Evolutionary conservation across 1,139 yeast species (phyloP), one percentile per base, ranked within the genome.

Genomic region (Blastobotrys apis): DNA sequence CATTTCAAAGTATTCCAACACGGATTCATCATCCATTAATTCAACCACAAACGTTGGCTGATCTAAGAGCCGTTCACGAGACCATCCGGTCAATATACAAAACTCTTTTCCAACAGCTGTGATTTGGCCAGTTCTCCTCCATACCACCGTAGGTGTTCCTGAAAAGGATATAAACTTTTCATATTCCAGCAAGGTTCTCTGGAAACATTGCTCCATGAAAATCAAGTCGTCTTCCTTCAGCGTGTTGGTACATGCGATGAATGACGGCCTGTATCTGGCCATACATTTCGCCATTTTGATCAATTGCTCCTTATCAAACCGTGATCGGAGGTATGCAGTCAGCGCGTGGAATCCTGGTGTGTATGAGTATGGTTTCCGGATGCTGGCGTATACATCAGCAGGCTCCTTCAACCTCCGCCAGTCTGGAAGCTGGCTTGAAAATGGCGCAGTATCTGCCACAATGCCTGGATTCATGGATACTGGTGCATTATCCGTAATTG

Each of bases 201-300:
- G 97, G 67, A 90, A 90, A 56, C 96, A 86, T 66, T 90, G 94
- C 59, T 92, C 98, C 86, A 92, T 88, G 58, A 92, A 92, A 5
- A 90, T 84, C 59, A 90, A 71, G 62, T 92, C 98, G 41, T 86
- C 94, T 54, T 86, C 95, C 47, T 88, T 85, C 36, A 92, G 67
- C 3, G 94, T 81, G 56, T 86, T 84, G 26, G 95, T 86, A 57
- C 95, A 84, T 1, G 97, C 97, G 55, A 90, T 88, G 61, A 90
- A 90, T 8, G 88, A 80, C 1, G 97, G 97, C 51, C 97, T 69
- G 58, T 88, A 88, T 39, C 81, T 79, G 0, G 97, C 94, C 82
- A 92, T 84, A 9, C 86, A 80, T 56, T 84, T 82, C 2, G 95
- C 92, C 80, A 92, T 84, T 48, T 81, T 77, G 44, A 88, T 83